Evolutionary conservation across 2,329 filamentous ascomycete species (phyloP), one percentile per base, ranked within the genome.

Genomic region (Furcasterigmium furcatum): DNA sequence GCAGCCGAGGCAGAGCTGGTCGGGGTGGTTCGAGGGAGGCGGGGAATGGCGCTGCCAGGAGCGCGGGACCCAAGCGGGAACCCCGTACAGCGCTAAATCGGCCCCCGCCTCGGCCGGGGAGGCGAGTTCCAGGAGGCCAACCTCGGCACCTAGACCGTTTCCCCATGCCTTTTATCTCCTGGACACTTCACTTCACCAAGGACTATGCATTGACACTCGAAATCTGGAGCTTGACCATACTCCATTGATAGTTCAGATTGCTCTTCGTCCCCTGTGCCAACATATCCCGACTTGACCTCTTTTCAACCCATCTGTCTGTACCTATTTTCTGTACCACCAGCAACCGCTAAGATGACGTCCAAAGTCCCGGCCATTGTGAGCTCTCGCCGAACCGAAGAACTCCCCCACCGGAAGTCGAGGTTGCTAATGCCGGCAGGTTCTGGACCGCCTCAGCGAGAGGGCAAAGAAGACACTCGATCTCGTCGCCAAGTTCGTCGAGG

Each of bases 401-500:
- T 19, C 40, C 45, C 38, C 12, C 24, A 24, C 29, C 36, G 9
- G 4, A 12, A 16, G 18, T 43, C 40, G 20, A 12, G 22, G 29
- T 38, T 24, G 47, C 44, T 49, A 43, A 48, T 21, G 19, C 14
- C 39, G 24, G 14, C 46, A 79, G 75, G 73, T 71, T 46, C 60
- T 65, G 45, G 60, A 76, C 58, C 74, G 77, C 65, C 88, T 96
- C 55, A 95, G 89, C 71, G 90, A 95, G 49, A 77, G 82, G 59
- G 91, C 91, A 43, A 88, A 86, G 71, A 84, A 87, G 76, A 88
- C 87, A 24, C 74, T 96, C 55, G 91, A 96, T 61, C 64, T 90
- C 53, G 88, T 99, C 55, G 89, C 92, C 74, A 90, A 91, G 68
- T 99, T 99, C 60, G 94, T 99, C 57, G 88, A 97, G 64, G 91